Evolutionary conservation across 305 asterid species (phyloP), one percentile per base, ranked within the genome.

Genomic region (Fraxinus xanthoxyloides): DNA sequence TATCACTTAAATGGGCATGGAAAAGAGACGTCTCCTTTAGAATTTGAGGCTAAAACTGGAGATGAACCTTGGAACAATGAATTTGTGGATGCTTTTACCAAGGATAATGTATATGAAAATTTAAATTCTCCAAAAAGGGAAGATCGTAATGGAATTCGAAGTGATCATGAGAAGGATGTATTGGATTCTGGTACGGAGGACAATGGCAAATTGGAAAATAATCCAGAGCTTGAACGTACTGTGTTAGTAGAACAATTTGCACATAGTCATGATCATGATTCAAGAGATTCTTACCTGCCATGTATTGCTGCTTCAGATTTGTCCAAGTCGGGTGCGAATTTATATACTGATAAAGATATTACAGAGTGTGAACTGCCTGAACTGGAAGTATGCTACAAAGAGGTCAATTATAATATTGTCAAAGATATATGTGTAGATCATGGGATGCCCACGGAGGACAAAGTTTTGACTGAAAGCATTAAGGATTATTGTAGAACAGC

Each of bases 391-490:
- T 85, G 91, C 87, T 85, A 88, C 79, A 88, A 84, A 80, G 93
- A 86, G 79, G 83, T 82, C 12, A 80, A 84, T 83, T 76, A 79
- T 70, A 87, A 87, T 40, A 72, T 72, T 72, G 84, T 88, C 81
- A 91, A 90, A 86, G 97, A 92, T 77, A 91, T 92, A 72, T 85
- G 97, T 30, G 83, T 92, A 2, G 97, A 92, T 61, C 93, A 91
- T 69, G 94, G 97, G 67, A 74, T 85, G 87, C 89, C 90, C 72
- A 82, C 77, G 10, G 87, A 81, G 40, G 92, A 86, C 21, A 82
- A 86, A 54, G 77, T 17, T 74, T 78, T 78, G 80, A 80, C 38
- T 15, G 88, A 78, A 46, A 85, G 69, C 81, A 28, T 21, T 81
- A 54, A 83, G 38, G 85, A 83, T 75, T 86, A 82, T 30, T 74